phyloP scores from a whole-genome alignment of 2,329 filamentous ascomycete species.

The Emericellopsis atlantica region DNA sequence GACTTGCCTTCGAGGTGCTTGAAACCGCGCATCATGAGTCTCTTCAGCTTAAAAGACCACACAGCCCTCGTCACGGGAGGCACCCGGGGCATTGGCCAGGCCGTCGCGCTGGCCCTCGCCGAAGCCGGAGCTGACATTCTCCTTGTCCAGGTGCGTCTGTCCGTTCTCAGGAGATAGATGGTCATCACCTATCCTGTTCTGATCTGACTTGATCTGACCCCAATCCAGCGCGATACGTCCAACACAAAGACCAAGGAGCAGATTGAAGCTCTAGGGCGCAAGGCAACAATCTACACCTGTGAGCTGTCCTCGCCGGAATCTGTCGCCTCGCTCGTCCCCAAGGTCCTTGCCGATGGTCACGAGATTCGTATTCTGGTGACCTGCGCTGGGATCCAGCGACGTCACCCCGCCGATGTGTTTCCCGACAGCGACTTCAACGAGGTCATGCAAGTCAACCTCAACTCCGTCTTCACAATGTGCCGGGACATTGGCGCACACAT shows the following conservation, averaged over 20 bases:
- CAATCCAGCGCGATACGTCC: constrained; percentile 24
- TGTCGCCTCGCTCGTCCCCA: constrained; percentile 47
- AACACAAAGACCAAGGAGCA: constrained; percentile 41
- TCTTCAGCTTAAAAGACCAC: constrained; percentile 38
- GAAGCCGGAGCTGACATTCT: constrained; percentile 46
- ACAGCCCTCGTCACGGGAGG: constrained; percentile 45
- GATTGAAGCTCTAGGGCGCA: constrained; percentile 54
- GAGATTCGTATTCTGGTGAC: constrained; percentile 70
- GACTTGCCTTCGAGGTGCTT: too few species aligned
- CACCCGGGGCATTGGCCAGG: constrained; percentile 44
- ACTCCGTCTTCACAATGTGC: constrained; percentile 65
- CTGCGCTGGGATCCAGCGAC: constrained; percentile 74
- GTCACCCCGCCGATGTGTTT: constrained; percentile 65
- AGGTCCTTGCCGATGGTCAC: constrained; percentile 48
- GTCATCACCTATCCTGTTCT: not conserved
- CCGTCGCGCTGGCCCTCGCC: constrained; percentile 43
- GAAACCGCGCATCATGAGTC: too few species aligned
- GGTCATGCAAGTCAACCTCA: constrained; percentile 80
- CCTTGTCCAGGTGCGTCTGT: constrained; percentile 32
- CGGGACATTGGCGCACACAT: constrained; percentile 72
- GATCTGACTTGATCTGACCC: not conserved
- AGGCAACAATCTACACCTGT: constrained; percentile 53
- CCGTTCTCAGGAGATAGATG: not conserved
- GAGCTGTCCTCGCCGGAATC: constrained; percentile 52
- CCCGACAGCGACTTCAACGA: constrained; percentile 67